Conservation (phyloP, 2,329 filamentous ascomycete species). For the Penicillium sp. region DNA sequence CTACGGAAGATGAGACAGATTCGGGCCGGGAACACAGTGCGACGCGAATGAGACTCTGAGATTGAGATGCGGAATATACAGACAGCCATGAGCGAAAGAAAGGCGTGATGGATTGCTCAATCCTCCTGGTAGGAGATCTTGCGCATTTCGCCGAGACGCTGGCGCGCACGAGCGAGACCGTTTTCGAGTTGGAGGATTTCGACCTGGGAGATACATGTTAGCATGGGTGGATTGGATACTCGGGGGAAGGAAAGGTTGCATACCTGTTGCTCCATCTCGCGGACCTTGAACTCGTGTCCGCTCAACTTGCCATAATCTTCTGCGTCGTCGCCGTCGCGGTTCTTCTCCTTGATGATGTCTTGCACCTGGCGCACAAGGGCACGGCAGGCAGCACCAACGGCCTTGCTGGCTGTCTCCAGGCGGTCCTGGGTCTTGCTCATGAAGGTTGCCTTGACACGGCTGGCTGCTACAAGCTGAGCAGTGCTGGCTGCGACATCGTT, state of each 20-base stretch:
- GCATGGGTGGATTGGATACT: background rate
- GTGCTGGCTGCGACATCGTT: slow-evolving; percentile 97
- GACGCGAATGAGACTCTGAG: background rate
- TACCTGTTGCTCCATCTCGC: slow-evolving; percentile 99
- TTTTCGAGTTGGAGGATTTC: slow-evolving; percentile 97
- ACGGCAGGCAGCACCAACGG: slow-evolving; percentile 86
- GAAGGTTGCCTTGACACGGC: slow-evolving; percentile 94
- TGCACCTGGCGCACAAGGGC: slow-evolving; percentile 90
- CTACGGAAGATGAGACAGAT: background rate
- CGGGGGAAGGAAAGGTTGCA: slow-evolving; percentile 34
- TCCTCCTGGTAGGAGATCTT: slow-evolving; percentile 94
- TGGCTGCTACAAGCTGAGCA: slow-evolving; percentile 92
- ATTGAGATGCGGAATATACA: slow-evolving; percentile 6
- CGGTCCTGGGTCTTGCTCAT: slow-evolving; percentile 96
- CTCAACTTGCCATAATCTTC: slow-evolving; percentile 88
- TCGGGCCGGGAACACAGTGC: background rate
- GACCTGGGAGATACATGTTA: slow-evolving; percentile 60
- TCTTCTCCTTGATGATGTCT: slow-evolving; percentile 85
- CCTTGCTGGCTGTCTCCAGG: slow-evolving; percentile 87
- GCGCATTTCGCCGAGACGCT: slow-evolving; percentile 92
- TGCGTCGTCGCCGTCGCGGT: slow-evolving; percentile 73
- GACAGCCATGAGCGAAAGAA: background rate
- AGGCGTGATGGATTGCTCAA: slow-evolving; percentile 21
- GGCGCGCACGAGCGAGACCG: slow-evolving; percentile 72
- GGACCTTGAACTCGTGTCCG: slow-evolving; percentile 95